Evolutionary conservation across 805 yeast genomes (phyloP), one percentile per base, ranked within the genome.

Genomic region (Saccharomycopsis selenospora): DNA sequence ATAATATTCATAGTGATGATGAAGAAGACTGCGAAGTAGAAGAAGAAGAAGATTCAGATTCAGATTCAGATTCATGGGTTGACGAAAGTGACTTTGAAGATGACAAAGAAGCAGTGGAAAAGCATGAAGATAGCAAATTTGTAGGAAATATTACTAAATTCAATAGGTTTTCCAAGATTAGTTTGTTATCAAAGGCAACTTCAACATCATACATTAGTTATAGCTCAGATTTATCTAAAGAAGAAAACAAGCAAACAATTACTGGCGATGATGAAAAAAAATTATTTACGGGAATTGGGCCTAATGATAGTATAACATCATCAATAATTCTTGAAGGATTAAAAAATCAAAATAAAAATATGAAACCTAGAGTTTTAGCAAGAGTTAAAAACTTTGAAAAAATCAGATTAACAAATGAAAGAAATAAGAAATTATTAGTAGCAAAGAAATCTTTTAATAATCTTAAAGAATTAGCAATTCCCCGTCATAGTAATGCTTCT

Each of bases 1-100:
- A 77, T 8, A 68, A 70, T 56, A 79, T 76, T 56, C 66, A 69
- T 51, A 61, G 64, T n/a, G 52, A 69, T 4, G 36, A 66, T 29
- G 50, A 50, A 5, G 43, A 50, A 18, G 45, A 42, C 2, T 52
- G 49, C 0, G 24, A 41, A n/a, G 36, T 18, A 36, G 18, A 13
- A 33, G 17, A 25, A 3, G 3, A 24, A 22, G 1, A n/a, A 46
- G 10, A 33, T 33, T 38, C 42, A 38, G 42, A 38, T 4, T 20
- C 8, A 17, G 11, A 23, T 38, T 38, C 38, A 4, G 38, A 33
- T 20, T 17, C 4, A 33, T 33, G 38, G 38, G 38, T 33, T 7
- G 38, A 33, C 17, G 38, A 33, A 10, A 33, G 38, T 20, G 38
- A 33, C 38, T 28, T 28, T 28, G 38, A 33, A 10, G 38, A 33